These are phyloP conservation scores for Rhamnella rubrinervis DNA, from an alignment of 331 rosid genomes.

Conservation along the genomic window DNA sequence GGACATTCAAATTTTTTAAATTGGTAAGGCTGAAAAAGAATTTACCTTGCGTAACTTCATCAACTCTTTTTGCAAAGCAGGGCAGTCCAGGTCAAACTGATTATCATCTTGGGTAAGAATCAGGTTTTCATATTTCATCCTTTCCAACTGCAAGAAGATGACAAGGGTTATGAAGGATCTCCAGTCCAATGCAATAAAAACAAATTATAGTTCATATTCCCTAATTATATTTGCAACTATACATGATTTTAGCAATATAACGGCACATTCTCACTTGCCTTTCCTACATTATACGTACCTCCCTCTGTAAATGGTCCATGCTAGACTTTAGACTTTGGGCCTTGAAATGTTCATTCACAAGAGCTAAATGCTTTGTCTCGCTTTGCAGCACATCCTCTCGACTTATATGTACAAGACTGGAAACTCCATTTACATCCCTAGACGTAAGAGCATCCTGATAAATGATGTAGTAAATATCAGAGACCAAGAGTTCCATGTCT, in stretches of 20 bases:
- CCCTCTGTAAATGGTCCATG: conserved; percentile 69
- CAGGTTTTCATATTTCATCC: conserved; percentile 73
- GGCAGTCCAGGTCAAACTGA: conserved; percentile 46
- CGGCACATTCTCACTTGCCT: conserved; percentile 7
- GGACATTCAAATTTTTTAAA: neutral
- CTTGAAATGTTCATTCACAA: conserved; percentile 39
- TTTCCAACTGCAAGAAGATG: conserved; percentile 73
- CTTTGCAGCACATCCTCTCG: conserved; percentile 40
- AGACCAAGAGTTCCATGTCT: conserved; percentile 20
- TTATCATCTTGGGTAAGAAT: conserved; percentile 46
- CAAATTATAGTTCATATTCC: conserved; percentile 9
- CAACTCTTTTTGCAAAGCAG: conserved; percentile 69
- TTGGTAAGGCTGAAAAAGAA: conserved; percentile 17
- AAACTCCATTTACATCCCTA: conserved; percentile 38
- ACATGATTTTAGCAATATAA: neutral
- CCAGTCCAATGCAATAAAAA: neutral
- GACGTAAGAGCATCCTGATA: conserved; percentile 53
- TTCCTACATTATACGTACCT: conserved; percentile 45
- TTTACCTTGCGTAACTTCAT: conserved; percentile 73
- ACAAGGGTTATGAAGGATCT: conserved; percentile 21
- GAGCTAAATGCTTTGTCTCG: conserved; percentile 52
- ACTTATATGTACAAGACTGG: conserved; percentile 32
- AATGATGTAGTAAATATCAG: conserved; percentile 27
- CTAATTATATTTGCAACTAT: neutral
- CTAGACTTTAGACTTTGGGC: conserved; percentile 66